Evolutionary conservation across 305 asterid species (phyloP), one percentile per base, ranked within the genome.

Genomic region (Lippia alba): DNA sequence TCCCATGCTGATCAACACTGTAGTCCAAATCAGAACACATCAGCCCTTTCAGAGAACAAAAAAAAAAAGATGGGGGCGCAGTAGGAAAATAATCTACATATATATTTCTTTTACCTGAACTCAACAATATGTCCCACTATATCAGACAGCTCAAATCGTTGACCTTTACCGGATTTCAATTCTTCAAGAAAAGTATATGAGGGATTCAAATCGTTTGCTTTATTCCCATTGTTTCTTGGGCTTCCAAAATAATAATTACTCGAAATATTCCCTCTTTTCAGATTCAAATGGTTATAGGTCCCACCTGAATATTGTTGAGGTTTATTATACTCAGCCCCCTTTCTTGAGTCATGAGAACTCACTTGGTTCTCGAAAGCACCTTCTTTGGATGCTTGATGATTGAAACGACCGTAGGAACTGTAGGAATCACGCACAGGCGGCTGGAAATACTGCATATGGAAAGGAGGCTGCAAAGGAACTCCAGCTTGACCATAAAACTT

Each of bases 1-100:
- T 91, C 69, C 97, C 97, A 62, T 89, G 95, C 76, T 91, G 97
- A 78, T 91, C 97, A 55, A 84, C 79, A 70, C 97, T 91, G 87
- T 55, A 56, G 69, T 8, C 41, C 41, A 36, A 36, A 4, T 24
- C 30, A 24, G 30, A 24, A 24, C 30, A 24, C 30, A 67, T 30
- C 14, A 41, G 49, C 48, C 24, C 63, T 24, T 20, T 44, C 16
- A 73, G 41, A 48, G 20, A 76, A 67, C 50, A 14, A 60, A 51
- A 59, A 17, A 63, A 24, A 24, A 24, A 24, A n/a, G n/a, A n/a
- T n/a, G n/a, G n/a, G n/a, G n/a, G n/a, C 12, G 46, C 36, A 53
- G 66, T 20, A 39, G 39, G 16, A 8, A 58, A 59, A 56, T 53
- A 41, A 76, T 36, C 41, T 5, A 36, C 41, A 5, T 4, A 36